Evolutionary conservation across 495 filamentous ascomycete species (phyloP), one percentile per base, ranked within the genome.

Genomic region (Monascus purpureus): DNA sequence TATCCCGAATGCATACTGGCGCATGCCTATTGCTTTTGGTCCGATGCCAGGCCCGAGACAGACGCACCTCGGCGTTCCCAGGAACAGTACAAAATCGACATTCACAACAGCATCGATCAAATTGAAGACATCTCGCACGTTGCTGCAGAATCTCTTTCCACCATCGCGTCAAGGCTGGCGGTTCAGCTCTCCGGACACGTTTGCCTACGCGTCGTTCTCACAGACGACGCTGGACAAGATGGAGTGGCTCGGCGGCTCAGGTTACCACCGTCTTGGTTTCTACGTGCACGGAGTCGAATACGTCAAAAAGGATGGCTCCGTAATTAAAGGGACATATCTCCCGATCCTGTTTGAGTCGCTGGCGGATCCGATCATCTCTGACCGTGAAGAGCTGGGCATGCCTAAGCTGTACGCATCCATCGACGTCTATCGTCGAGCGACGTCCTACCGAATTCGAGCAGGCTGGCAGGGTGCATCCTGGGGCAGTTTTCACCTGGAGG

Each of bases 271-370:
- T 19, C 25, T 67, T n/a, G 58, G 58, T 1, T 50, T 72, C 3
- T 64, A 65, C 35, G 42, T 72, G n/a, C 64, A 72, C 35, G 65
- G 56, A 2, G 59, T 70, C 2, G 44, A 64, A 31, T 69, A 68
- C 42, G 38, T 30, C 7, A 62, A 57, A 35, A 48, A 50, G 13
- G 53, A 67, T 31, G 65, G 63, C 5, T 36, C 35, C 0, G 33
- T 46, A 1, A 27, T 67, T 11, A 32, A 35, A 18, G 68, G 68
- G 3, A 50, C 57, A 6, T 69, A 59, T 25, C 23, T 68, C 27
- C 53, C 63, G 5, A 38, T 70, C 8, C 38, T 72, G 8, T 62
- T 70, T 30, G 64, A 67, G 39, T 43, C 42, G 16, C 32, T 64
- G 19, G 42, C 63, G 0, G 61, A 69, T 37, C 57, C 59, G 0